Percentiles rank a stretch among this genome's conserved stretches.
Evolutionary conservation across 805 yeast species (phyloP).

Genomic region (Wickerhamiella azymoides): DNA sequence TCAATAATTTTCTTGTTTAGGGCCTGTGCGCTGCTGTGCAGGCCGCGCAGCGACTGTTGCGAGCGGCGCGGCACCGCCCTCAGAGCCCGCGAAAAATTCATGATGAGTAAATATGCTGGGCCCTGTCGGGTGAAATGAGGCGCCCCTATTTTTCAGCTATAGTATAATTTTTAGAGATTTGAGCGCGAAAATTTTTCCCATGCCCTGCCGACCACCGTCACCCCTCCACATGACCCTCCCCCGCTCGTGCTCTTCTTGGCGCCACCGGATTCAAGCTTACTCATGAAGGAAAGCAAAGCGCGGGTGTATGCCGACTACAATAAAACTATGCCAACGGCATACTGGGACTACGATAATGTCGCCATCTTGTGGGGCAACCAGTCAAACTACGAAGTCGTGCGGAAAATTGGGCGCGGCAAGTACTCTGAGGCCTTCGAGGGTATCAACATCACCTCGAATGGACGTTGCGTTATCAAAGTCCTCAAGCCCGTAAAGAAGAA

Average conservation of each 20-base stretch:
- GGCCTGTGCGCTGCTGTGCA: neutral
- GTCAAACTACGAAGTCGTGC: slow-evolving; percentile 69
- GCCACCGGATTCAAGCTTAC: neutral
- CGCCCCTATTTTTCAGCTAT: too few species aligned
- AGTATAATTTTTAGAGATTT: too few species aligned
- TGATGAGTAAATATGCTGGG: slow-evolving; percentile 4
- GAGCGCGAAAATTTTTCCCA: neutral
- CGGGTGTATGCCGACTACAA: slow-evolving; percentile 75
- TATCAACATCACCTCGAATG: slow-evolving; percentile 41
- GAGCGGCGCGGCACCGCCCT: neutral
- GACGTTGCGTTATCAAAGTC: slow-evolving; percentile 73
- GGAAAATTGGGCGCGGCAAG: slow-evolving; percentile 83
- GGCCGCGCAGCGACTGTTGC: neutral
- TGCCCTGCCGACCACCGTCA: neutral
- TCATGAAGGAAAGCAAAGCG: slow-evolving; percentile 37
- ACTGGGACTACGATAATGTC: slow-evolving; percentile 71
- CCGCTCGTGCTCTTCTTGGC: neutral
- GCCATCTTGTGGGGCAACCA: slow-evolving; percentile 75
- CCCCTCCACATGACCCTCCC: neutral
- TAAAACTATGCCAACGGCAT: slow-evolving; percentile 56
- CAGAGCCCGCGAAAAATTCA: slow-evolving; percentile 5
- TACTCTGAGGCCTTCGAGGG: slow-evolving; percentile 91
- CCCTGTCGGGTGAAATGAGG: too few species aligned
- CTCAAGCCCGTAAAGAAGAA: slow-evolving; percentile 86
- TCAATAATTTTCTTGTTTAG: slow-evolving; percentile 28